Base-by-base conservation (phyloP, 805 yeast genomes). In the Ogataea nakhonphanomensis region DNA sequence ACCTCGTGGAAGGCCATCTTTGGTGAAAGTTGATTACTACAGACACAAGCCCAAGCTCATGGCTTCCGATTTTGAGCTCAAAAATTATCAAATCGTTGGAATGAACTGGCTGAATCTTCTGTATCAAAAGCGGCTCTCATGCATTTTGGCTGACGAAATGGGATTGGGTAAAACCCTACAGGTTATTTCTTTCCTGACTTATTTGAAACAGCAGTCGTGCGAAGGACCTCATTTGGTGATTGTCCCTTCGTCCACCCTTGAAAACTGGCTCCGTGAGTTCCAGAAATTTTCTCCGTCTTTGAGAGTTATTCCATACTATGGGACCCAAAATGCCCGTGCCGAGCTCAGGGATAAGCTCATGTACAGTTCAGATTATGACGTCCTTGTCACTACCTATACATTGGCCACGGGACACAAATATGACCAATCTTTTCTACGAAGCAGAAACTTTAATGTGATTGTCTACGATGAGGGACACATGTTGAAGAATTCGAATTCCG, bases 131-230 rank as follows among this genome's bases (percentile, higher is more conserved):
- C 73, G 79, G 12, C 70, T 93, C 41, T 88, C 96, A 6, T 90
- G 99, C 65, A 93, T 93, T 41, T 69, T 93, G 35, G 99, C 99
- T 0, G 99, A 93, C 66, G 99, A 93, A 61, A 93, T 93, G 99
- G 99, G 95, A 5, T 70, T 93, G 35, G 99, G 99, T 44, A 93
- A 93, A 59, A 93, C 99, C 0, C 84, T 95, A 59, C 98, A 93
- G 65, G 96, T 93, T 24, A 91, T 93, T 64, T 75, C 97, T 7
- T 93, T 93, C 58, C 66, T 93, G 57, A 89, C 98, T 1, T 81
- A 84, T 56, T 71, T 93, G 54, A 87, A 87, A 57, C 82, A 85
- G 51, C 64, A 62, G 22, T 60, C 65, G 6, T 67, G 69, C 34
- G 58, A 61, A 1, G 95, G 95, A 0, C 96, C 96, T 1, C 98